Conservation (phyloP, 768 basidiomycete species). For the Amanita inopinata region DNA sequence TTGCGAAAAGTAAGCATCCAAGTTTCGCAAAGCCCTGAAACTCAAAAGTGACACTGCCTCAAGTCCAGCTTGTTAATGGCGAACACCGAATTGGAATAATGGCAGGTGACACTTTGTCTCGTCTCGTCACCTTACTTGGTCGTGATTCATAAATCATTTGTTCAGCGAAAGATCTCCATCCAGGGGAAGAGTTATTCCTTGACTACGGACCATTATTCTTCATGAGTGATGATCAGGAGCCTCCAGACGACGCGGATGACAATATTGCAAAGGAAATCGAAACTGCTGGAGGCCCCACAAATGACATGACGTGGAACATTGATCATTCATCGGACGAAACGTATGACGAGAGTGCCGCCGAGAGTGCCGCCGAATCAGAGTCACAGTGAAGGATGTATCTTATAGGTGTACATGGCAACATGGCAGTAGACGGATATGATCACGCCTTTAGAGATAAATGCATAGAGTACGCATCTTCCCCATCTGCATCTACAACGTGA, state of each 20-base stretch:
- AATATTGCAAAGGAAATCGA: too few species aligned
- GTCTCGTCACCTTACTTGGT: neutral
- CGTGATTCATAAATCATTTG: slow-evolving; percentile 1
- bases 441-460: slow-evolving; percentile 43
- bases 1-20: slow-evolving; percentile 30
- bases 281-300: too few species aligned
- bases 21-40: neutral
- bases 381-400: neutral
- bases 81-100: slow-evolving; percentile 60
- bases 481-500: slow-evolving; percentile 68
- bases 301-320: too few species aligned
- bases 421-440: neutral
- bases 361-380: neutral
- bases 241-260: too few species aligned
- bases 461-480: slow-evolving; percentile 94
- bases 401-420: too few species aligned
- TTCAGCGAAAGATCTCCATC: slow-evolving; percentile 9
- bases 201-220: slow-evolving; percentile 13
- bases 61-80: slow-evolving; percentile 48
- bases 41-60: neutral
- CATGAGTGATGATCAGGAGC: neutral
- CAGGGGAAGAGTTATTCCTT: slow-evolving; percentile 13
- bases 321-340: slow-evolving; percentile 2
- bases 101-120: slow-evolving; percentile 39
- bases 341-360: slow-evolving; percentile 1